Base-by-base conservation (phyloP, 2,329 filamentous ascomycete species). In the Colletotrichum tabaci region DNA sequence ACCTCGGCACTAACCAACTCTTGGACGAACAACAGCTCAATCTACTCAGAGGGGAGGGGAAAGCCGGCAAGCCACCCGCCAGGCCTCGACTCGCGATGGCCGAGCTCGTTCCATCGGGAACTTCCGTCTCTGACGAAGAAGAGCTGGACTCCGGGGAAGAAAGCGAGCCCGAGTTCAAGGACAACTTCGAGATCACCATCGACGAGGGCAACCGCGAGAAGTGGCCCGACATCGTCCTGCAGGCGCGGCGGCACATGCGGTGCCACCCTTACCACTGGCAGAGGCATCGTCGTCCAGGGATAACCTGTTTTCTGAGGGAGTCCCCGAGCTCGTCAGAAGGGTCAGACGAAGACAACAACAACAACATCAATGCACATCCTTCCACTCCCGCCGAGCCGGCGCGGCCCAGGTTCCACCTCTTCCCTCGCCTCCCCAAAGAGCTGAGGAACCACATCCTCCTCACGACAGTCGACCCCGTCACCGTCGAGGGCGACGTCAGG, bases 161-260 rank as follows among this genome's bases (percentile, higher is more conserved):
- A 57, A 21, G 12, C 7, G 46, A n/a, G 15, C 52, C 47, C 5
- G 18, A 21, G 52, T 18, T 38, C 21, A 68, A 4, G 23, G 40
- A 21, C 13, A 18, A 55, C 26, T 8, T 61, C 15, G 49, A 44
- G 6, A 66, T 56, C 7, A 4, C 23, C 30, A 18, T 38, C 12
- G 49, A 50, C 4, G 21, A 21, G 42, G 9, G 21, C 9, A 56
- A 49, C 40, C 55, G 62, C 13, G 40, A 50, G 2, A 18, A n/a
- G 4, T 26, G 42, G 44, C 35, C 42, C 3, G 35, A 30, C 10
- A 35, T 53, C 6, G 13, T 50, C 23, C 26, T 61, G 15, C 16
- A 23, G 4, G 47, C 56, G 26, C 55, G 67, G 47, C 52, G 52
- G 15, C 61, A 66, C 47, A 40, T 61, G 46, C 23, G 55, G 15